Conservation (phyloP, 495 filamentous ascomycete genomes). For the Apiosordaria backusii region DNA sequence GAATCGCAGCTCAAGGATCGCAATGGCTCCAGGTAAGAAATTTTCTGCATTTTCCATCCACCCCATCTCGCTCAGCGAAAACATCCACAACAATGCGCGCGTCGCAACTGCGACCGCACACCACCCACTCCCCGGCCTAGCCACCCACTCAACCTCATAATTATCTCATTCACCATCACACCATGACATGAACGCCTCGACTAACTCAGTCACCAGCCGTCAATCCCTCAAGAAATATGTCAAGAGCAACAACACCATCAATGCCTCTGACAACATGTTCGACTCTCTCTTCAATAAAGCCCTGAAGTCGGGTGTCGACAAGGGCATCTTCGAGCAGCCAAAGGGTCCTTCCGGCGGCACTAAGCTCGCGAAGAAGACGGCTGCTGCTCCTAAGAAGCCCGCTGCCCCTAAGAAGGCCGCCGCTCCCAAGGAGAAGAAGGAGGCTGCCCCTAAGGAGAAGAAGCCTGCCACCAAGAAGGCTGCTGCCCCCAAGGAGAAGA, state of each 20-base stretch:
- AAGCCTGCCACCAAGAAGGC: slow-evolving; percentile 54
- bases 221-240: slow-evolving; percentile 98
- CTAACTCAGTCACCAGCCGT: slow-evolving; percentile 60
- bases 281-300: slow-evolving; percentile 92
- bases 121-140: neutral
- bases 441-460: slow-evolving; percentile 29
- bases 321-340: slow-evolving; percentile 84
- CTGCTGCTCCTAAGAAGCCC: slow-evolving; percentile 44
- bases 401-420: slow-evolving; percentile 49
- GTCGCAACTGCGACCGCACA: slow-evolving; percentile 6
- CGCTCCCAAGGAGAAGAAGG: slow-evolving; percentile 35
- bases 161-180: slow-evolving; percentile 11
- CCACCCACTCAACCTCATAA: neutral
- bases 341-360: slow-evolving; percentile 94
- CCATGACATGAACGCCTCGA: slow-evolving; percentile 18
- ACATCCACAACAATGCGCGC: slow-evolving; percentile 9
- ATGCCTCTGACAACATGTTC: slow-evolving; percentile 67
- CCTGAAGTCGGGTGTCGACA: slow-evolving; percentile 82
- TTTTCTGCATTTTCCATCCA: slow-evolving; percentile 9
- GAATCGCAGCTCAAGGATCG: slow-evolving; percentile 59
- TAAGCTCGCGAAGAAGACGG: slow-evolving; percentile 88
- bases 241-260: slow-evolving; percentile 87
- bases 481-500: slow-evolving; percentile 23
- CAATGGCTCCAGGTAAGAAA: slow-evolving; percentile 59
- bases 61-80: slow-evolving; percentile 1